Conservation (phyloP, 2,329 filamentous ascomycete species). For the Akanthomyces lecanii region DNA sequence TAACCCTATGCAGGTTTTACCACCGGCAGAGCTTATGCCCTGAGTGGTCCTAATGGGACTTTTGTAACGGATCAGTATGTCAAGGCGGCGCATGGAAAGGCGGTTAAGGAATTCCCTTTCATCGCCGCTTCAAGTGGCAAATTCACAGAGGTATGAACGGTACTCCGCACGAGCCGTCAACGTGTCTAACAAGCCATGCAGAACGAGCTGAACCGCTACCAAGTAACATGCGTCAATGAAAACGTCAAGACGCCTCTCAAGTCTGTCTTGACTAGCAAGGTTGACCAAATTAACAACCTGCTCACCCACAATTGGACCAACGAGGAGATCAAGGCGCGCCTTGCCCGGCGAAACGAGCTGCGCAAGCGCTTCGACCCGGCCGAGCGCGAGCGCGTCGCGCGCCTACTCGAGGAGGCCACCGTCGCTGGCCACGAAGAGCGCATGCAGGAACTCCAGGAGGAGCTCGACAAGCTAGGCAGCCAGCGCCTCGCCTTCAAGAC, state of each 20-base stretch:
- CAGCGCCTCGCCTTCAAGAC: slow-evolving; percentile 73
- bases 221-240: slow-evolving; percentile 68
- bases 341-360: slow-evolving; percentile 65
- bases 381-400: slow-evolving; percentile 63
- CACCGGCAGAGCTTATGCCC: slow-evolving; percentile 76
- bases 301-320: slow-evolving; percentile 79
- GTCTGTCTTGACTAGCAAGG: slow-evolving; percentile 63
- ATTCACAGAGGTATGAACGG: slow-evolving; percentile 68
- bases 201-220: slow-evolving; percentile 78
- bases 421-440: slow-evolving; percentile 58
- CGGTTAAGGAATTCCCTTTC: slow-evolving; percentile 82
- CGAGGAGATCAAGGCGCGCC: slow-evolving; percentile 73
- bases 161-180: not conserved
- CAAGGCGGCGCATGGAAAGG: slow-evolving; percentile 74
- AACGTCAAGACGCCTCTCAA: slow-evolving; percentile 71
- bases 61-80: slow-evolving; percentile 86
- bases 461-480: slow-evolving; percentile 59
- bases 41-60: slow-evolving; percentile 70
- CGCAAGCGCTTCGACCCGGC: slow-evolving; percentile 62
- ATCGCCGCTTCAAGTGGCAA: slow-evolving; percentile 80
- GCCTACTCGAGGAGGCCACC: slow-evolving; percentile 63
- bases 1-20: slow-evolving; percentile 60
- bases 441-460: slow-evolving; percentile 51
- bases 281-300: slow-evolving; percentile 74
- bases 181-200: slow-evolving; percentile 35